Conservation (phyloP, 2,329 filamentous ascomycete species). For the Beauveria caledonica region DNA sequence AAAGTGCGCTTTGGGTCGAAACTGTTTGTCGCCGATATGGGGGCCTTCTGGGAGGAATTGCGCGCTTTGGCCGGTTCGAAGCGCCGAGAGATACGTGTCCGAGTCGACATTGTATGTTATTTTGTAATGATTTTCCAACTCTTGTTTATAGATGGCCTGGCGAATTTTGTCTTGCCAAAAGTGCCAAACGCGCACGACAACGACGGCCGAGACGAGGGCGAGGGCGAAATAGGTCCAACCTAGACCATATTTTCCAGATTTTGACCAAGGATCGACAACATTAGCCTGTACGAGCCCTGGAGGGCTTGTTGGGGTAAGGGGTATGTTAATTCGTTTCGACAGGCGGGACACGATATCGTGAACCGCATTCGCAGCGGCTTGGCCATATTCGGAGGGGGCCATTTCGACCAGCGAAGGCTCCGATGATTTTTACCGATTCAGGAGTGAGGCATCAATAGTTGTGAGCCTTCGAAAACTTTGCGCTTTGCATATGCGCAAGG, state of each 20-base stretch:
- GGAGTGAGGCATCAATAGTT: neutral
- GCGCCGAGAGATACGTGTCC: slow-evolving; percentile 35
- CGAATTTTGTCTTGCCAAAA: slow-evolving; percentile 91
- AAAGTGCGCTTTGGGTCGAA: slow-evolving; percentile 61
- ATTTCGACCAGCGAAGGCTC: slow-evolving; percentile 5
- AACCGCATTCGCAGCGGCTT: neutral
- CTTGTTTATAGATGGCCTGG: slow-evolving; percentile 79
- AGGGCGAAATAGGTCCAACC: slow-evolving; percentile 86
- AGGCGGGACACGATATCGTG: slow-evolving; percentile 28
- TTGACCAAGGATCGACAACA: slow-evolving; percentile 67
- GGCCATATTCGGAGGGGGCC: neutral
- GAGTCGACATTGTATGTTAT: slow-evolving; percentile 43
- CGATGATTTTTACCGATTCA: neutral
- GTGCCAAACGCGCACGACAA: slow-evolving; percentile 71
- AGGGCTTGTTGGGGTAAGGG: slow-evolving; percentile 50
- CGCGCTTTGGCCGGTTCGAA: slow-evolving; percentile 46
- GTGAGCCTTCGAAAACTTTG: neutral
- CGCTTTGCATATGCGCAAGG: neutral
- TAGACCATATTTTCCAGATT: slow-evolving; percentile 77
- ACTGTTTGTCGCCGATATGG: slow-evolving; percentile 46
- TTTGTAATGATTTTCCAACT: slow-evolving; percentile 58
- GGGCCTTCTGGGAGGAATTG: slow-evolving; percentile 68
- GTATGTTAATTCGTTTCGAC: slow-evolving; percentile 50
- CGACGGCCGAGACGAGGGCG: slow-evolving; percentile 58
- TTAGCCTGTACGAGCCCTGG: slow-evolving; percentile 54